These are phyloP conservation scores for Calvatia gigantea DNA, from an alignment of 768 basidiomycete genomes.

Conservation along the genomic window DNA sequence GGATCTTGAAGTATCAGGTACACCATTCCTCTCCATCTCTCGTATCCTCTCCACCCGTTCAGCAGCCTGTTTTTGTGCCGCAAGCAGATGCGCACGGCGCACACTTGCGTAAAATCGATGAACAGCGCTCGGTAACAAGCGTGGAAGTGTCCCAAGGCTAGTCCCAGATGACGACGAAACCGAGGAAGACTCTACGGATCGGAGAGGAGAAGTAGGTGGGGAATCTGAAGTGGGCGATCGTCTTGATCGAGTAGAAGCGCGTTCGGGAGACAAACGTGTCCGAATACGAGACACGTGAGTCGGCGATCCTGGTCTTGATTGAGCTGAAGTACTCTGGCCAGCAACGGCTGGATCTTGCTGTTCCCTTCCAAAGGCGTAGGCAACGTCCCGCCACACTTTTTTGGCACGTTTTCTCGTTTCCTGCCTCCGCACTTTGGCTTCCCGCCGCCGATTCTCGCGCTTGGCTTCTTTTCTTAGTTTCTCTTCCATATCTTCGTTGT, in stretches of 20 bases:
- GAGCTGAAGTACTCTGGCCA: conserved; percentile 5
- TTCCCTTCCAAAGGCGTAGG: conserved; percentile 40
- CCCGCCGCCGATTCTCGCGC: conserved; percentile 42
- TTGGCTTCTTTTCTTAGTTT: conserved; percentile 52
- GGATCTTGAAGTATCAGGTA: conserved; percentile 7
- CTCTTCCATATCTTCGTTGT: conserved; percentile 62
- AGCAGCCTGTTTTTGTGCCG: conserved; percentile 66
- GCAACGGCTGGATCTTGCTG: background rate
- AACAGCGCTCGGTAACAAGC: conserved; percentile 36
- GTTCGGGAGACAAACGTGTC: conserved; percentile 4
- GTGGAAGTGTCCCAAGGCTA: conserved; percentile 28
- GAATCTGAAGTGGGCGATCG: background rate
- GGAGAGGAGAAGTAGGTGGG: conserved; percentile 5
- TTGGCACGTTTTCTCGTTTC: conserved; percentile 52
- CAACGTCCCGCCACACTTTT: conserved; percentile 55
- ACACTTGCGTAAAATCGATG: conserved; percentile 57
- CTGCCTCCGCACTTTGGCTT: conserved; percentile 43
- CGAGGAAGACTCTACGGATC: conserved; percentile 10
- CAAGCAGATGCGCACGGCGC: conserved; percentile 66
- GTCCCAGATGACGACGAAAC: conserved; percentile 14
- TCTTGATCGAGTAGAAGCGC: background rate
- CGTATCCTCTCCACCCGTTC: conserved; percentile 66
- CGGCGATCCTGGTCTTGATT: background rate
- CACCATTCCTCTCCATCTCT: conserved; percentile 46
- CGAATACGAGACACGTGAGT: conserved; percentile 3